Percentiles rank a stretch among this genome's conserved stretches.
These are phyloP conservation scores for Lactarius evosmus DNA, from an alignment of 768 basidiomycete genomes.

Conservation along the genomic window DNA sequence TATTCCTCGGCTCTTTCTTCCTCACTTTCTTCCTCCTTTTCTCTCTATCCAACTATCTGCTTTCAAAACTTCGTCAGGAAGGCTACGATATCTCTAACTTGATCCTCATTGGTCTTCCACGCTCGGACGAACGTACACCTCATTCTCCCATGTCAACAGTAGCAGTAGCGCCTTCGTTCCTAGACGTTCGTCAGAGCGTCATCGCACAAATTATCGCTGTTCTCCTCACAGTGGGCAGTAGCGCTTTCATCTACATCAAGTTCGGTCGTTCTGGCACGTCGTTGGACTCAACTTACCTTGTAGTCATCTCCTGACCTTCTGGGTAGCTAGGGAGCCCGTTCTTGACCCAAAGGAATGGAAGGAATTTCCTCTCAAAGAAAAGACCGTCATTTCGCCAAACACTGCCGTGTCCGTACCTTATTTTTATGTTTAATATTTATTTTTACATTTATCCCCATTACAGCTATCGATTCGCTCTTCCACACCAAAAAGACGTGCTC, in stretches of 20 bases:
- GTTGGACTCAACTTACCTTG: conserved; percentile 12
- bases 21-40: conserved; percentile 48
- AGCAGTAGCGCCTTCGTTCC: conserved; percentile 18
- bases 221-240: conserved; percentile 48
- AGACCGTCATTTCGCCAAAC: conserved; percentile 86
- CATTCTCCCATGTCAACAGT: conserved; percentile 18
- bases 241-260: conserved; percentile 52
- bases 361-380: conserved; percentile 75
- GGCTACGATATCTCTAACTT: conserved; percentile 58
- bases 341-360: conserved; percentile 77
- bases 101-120: conserved; percentile 60
- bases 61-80: conserved; percentile 44
- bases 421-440: no score
- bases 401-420: conserved; percentile 79
- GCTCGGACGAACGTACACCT: conserved; percentile 28
- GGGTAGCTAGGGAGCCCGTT: conserved; percentile 60
- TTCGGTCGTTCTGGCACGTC: conserved; percentile 40
- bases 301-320: conserved; percentile 12
- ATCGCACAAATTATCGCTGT: conserved; percentile 50
- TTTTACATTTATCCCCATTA: no score
- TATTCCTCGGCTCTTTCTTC: conserved; percentile 54
- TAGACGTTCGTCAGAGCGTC: conserved; percentile 37
- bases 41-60: conserved; percentile 41
- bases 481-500: conserved; percentile 67
- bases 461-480: conserved; percentile 92